phyloP scores from a whole-genome alignment of 2,329 filamentous ascomycete genomes.

The Biscogniauxia sp. region DNA sequence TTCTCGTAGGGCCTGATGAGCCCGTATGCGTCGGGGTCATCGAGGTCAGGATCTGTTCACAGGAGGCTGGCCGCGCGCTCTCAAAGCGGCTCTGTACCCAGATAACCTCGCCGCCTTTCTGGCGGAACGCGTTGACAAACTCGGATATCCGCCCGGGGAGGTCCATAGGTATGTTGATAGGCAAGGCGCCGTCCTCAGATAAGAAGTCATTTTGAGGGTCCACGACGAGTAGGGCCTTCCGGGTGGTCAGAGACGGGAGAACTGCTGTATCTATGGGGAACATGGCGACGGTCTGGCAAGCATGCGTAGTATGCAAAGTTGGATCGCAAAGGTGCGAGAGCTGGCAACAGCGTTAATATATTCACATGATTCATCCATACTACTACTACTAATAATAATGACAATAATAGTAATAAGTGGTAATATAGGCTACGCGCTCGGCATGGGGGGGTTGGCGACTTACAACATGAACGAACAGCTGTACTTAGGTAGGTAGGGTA shows the following conservation, averaged over 20 bases:
- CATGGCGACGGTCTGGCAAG: constrained; percentile 35
- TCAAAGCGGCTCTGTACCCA: constrained; percentile 81
- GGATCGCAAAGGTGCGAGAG: background rate
- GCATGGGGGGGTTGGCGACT: background rate
- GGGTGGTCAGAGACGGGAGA: constrained; percentile 55
- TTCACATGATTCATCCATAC: too few species aligned
- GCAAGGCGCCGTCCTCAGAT: constrained; percentile 63
- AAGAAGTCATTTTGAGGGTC: constrained; percentile 93
- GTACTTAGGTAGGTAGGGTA: background rate
- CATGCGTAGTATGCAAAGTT: constrained; percentile 4
- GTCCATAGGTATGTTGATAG: constrained; percentile 59
- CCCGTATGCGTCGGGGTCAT: constrained; percentile 27
- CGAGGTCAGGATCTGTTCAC: constrained; percentile 48
- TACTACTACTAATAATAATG: background rate
- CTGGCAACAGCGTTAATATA: background rate
- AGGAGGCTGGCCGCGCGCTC: constrained; percentile 55
- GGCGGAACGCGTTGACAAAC: constrained; percentile 71
- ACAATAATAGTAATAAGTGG: too few species aligned
- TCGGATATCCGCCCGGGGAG: constrained; percentile 66
- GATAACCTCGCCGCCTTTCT: constrained; percentile 67
- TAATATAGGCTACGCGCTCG: background rate
- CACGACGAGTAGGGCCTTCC: constrained; percentile 74
- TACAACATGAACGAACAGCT: background rate
- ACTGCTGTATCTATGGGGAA: constrained; percentile 56
- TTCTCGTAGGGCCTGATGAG: constrained; percentile 17